phyloP scores from a whole-genome alignment of 768 basidiomycete species.

The Exidia glandulosa region DNA sequence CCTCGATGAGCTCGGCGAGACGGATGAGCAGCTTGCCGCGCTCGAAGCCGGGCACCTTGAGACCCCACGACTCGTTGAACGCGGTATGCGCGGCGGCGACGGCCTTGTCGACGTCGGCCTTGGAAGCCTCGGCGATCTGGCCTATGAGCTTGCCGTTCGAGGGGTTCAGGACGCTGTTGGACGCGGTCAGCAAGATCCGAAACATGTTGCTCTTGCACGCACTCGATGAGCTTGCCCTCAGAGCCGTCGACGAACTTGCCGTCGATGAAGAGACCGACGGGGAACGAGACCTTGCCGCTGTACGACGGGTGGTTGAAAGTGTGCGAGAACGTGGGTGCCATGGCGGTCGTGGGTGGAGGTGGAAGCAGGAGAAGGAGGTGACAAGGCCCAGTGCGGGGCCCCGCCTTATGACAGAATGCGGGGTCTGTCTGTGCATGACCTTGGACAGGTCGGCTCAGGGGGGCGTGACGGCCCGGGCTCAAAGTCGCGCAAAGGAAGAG shows the following conservation, averaged over 20 bases:
- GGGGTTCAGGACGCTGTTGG: slow-evolving; percentile 23
- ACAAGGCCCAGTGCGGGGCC: too few relatives aligned
- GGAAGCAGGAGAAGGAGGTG: too few relatives aligned
- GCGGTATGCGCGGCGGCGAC: slow-evolving; percentile 76
- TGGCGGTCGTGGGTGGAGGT: too few relatives aligned
- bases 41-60: slow-evolving; percentile 75
- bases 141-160: slow-evolving; percentile 19
- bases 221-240: slow-evolving; percentile 44
- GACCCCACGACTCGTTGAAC: slow-evolving; percentile 81
- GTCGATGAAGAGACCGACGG: slow-evolving; percentile 85
- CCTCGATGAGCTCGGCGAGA: slow-evolving; percentile 83
- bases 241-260: slow-evolving; percentile 62
- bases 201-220: slow-evolving; percentile 13
- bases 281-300: slow-evolving; percentile 56
- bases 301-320: slow-evolving; percentile 41
- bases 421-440: too few relatives aligned
- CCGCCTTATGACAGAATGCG: too few relatives aligned
- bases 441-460: too few relatives aligned
- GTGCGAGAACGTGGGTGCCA: slow-evolving; percentile 28
- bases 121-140: slow-evolving; percentile 17
- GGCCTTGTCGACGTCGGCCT: slow-evolving; percentile 64
- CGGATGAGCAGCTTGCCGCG: slow-evolving; percentile 73
- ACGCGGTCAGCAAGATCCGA: slow-evolving; percentile 1
- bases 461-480: too few relatives aligned
- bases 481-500: too few relatives aligned